A percentile compares a stretch with the other conserved stretches of the same genome.
Evolutionary conservation across 371 early-diverging fungal species (phyloP).

Genomic region (Actinomucor elegans): DNA sequence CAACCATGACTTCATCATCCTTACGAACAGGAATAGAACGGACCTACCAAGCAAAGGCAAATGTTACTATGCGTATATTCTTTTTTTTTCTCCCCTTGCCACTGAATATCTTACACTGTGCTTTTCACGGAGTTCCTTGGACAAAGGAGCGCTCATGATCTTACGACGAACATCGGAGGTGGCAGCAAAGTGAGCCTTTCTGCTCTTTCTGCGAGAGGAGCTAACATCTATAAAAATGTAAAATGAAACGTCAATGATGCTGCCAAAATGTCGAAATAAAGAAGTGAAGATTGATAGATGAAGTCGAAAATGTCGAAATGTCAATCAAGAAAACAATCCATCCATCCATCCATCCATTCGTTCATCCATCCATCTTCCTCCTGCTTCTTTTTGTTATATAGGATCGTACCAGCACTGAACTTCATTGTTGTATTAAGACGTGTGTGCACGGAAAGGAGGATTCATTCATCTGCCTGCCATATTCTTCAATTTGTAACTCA

Average conservation of each 20-base stretch:
- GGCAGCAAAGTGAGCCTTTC: conserved; percentile 98
- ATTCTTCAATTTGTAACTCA: not conserved
- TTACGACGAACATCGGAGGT: conserved; percentile 90
- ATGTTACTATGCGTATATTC: not conserved
- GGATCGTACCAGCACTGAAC: conserved; percentile 38
- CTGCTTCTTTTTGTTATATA: conserved; percentile 2
- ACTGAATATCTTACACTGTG: conserved; percentile 80
- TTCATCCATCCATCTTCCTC: conserved; percentile 25
- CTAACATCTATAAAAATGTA: conserved; percentile 68
- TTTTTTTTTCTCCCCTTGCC: not conserved
- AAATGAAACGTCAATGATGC: not conserved
- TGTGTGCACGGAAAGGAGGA: conserved; percentile 20
- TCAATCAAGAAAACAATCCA: not conserved
- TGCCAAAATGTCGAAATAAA: not conserved
- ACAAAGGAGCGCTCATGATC: conserved; percentile 94
- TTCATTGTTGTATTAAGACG: conserved; percentile 30
- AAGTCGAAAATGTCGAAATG: not conserved
- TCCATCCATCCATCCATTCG: conserved; percentile 14
- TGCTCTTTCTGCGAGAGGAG: conserved; percentile 93
- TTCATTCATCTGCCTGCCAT: conserved; percentile 2
- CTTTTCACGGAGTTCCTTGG: conserved; percentile 97
- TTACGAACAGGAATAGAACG: conserved; percentile 96
- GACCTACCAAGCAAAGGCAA: conserved; percentile 50
- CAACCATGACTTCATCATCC: conserved; percentile 96
- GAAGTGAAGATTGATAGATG: not conserved